phyloP scores from a whole-genome alignment of 106 monocot species.

The Xerophyta viscosa region DNA sequence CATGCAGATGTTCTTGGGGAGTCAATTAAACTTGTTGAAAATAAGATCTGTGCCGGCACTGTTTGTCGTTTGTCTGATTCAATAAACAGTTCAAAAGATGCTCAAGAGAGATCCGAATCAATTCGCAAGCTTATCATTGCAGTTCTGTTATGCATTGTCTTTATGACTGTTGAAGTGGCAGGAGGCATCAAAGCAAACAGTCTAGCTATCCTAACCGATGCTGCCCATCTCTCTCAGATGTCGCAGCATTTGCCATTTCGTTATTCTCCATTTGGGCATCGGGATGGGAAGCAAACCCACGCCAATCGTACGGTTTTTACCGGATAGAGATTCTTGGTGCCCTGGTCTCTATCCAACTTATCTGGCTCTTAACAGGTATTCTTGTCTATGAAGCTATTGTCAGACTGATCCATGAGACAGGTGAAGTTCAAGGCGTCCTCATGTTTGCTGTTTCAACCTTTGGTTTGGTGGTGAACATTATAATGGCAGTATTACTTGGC shows the following conservation, averaged over 20 bases:
- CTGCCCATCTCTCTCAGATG: conserved; percentile 74
- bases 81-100: conserved; percentile 17
- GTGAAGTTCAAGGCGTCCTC: conserved; percentile 48
- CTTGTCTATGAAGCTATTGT: conserved; percentile 54
- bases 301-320: conserved; percentile 60
- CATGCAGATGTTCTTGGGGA: conserved; percentile 14
- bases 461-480: conserved; percentile 55
- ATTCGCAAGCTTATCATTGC: conserved; percentile 52
- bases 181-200: conserved; percentile 73
- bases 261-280: conserved; percentile 63
- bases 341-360: conserved; percentile 59
- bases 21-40: conserved; percentile 6
- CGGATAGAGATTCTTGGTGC: conserved; percentile 64
- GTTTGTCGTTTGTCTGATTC: conserved; percentile 41
- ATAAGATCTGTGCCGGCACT: conserved; percentile 34
- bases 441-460: conserved; percentile 70
- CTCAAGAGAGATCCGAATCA: conserved; percentile 38
- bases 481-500: conserved; percentile 53
- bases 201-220: conserved; percentile 65
- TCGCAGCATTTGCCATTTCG: conserved; percentile 68
- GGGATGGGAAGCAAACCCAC: conserved; percentile 58
- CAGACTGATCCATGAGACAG: conserved; percentile 36
- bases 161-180: conserved; percentile 51
- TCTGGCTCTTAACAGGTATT: conserved; percentile 62
- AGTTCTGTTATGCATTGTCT: conserved; percentile 40